Percentiles rank a stretch among this genome's conserved stretches.
Conservation (phyloP, 192 early-diverging fungal genomes). For the Umbelopsis ramanniana region DNA sequence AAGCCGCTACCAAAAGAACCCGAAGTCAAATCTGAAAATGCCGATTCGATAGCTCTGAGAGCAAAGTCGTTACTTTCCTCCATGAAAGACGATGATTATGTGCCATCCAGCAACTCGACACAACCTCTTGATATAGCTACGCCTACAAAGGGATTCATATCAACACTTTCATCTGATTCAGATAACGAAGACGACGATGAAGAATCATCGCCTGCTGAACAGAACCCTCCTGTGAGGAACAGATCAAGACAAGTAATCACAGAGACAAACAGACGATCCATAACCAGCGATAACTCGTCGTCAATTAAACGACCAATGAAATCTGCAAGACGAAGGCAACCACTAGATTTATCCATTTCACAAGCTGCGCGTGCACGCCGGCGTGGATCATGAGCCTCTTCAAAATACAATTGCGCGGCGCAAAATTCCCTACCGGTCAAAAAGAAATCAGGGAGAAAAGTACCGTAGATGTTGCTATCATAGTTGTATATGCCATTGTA, state of each 20-base stretch:
- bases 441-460: not conserved
- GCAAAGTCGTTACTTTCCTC: slow-evolving; percentile 31
- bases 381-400: not conserved
- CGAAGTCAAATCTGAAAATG: slow-evolving; percentile 25
- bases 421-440: not conserved
- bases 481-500: not conserved
- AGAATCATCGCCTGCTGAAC: not conserved
- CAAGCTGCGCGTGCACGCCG: slow-evolving; percentile 5
- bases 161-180: not conserved
- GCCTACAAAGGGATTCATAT: not conserved
- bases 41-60: slow-evolving; percentile 29
- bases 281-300: not conserved
- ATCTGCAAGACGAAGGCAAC: not conserved
- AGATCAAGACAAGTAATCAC: not conserved
- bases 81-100: slow-evolving; percentile 29
- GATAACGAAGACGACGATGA: not conserved
- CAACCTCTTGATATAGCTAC: not conserved
- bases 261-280: not conserved
- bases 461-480: not conserved
- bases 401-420: not conserved
- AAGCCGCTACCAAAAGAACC: slow-evolving; percentile 10
- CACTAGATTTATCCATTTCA: not conserved
- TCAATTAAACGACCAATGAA: slow-evolving; percentile 1
- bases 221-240: not conserved
- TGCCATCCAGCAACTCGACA: not conserved